These are phyloP conservation scores for Lactuca saligna DNA, from an alignment of 129 eudicot genomes.

Conservation along the genomic window DNA sequence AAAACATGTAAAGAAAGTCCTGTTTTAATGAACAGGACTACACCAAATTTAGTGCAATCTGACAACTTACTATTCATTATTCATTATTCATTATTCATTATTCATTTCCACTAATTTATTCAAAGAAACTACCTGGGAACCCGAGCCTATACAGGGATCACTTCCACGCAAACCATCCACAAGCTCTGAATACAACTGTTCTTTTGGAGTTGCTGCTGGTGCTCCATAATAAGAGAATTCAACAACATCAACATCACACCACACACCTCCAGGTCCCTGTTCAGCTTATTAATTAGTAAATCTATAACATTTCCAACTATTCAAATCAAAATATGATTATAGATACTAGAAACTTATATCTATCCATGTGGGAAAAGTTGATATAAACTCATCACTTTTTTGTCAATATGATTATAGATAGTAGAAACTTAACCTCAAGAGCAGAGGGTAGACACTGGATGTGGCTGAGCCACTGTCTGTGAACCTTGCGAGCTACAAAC, in stretches of 20 bases:
- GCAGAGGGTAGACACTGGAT: slow-evolving; percentile 67
- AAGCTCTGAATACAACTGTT: slow-evolving; percentile 67
- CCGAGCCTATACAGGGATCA: slow-evolving; percentile 81
- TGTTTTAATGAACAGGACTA: no score
- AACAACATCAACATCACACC: slow-evolving; percentile 91
- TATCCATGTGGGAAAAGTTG: no score
- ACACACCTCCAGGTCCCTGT: slow-evolving; percentile 91
- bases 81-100: no score
- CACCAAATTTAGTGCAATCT: no score
- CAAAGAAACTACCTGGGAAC: slow-evolving; percentile 63
- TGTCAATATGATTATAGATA: no score
- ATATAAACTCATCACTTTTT: no score
- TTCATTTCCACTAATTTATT: no score
- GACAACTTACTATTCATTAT: no score
- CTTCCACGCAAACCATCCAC: slow-evolving; percentile 86
- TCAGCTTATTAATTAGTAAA: slow-evolving; percentile 17
- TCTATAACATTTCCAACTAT: neutral
- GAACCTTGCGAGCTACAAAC: slow-evolving; percentile 79
- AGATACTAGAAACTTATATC: no score
- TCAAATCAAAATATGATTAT: neutral
- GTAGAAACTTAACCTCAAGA: slow-evolving; percentile 52
- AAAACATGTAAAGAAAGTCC: no score
- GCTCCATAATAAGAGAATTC: slow-evolving; percentile 80
- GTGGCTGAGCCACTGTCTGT: slow-evolving; percentile 70
- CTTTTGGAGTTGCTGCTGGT: slow-evolving; percentile 83